Conservation (phyloP, 139 green algal genomes). For the Zygnema cylindricum region DNA sequence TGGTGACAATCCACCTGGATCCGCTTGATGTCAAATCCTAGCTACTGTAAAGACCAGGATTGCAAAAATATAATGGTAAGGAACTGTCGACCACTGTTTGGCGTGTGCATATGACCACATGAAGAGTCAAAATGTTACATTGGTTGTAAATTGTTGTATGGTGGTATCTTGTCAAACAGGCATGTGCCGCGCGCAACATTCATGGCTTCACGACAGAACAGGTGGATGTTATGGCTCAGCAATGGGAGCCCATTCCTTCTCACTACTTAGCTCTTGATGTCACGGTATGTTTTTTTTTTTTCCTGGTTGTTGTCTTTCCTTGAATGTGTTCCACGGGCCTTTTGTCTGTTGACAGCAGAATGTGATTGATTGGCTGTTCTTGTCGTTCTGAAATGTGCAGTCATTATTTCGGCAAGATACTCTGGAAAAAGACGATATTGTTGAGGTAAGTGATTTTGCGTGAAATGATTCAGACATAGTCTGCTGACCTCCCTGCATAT, state of each 20-base stretch:
- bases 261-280: constrained; percentile 48
- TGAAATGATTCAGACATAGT: too few relatives aligned
- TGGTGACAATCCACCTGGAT: too few relatives aligned
- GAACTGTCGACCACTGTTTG: too few relatives aligned
- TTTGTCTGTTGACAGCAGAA: background rate
- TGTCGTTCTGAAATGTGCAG: too few relatives aligned
- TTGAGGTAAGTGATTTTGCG: constrained; percentile 37
- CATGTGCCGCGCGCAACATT: constrained; percentile 36
- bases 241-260: constrained; percentile 30
- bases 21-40: too few relatives aligned
- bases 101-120: too few relatives aligned
- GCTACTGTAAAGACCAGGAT: too few relatives aligned
- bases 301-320: background rate
- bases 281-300: constrained; percentile 1
- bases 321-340: background rate
- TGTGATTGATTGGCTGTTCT: background rate
- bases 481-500: too few relatives aligned
- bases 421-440: constrained; percentile 27
- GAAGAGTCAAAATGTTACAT: too few relatives aligned
- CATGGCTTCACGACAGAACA: constrained; percentile 39
- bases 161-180: too few relatives aligned
- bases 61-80: too few relatives aligned
- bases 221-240: constrained; percentile 29
- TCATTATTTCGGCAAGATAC: constrained; percentile 26
- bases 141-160: too few relatives aligned